These are phyloP conservation scores for Vitis hybrid DNA, from an alignment of 177 flowering plant species.

Conservation along the genomic window DNA sequence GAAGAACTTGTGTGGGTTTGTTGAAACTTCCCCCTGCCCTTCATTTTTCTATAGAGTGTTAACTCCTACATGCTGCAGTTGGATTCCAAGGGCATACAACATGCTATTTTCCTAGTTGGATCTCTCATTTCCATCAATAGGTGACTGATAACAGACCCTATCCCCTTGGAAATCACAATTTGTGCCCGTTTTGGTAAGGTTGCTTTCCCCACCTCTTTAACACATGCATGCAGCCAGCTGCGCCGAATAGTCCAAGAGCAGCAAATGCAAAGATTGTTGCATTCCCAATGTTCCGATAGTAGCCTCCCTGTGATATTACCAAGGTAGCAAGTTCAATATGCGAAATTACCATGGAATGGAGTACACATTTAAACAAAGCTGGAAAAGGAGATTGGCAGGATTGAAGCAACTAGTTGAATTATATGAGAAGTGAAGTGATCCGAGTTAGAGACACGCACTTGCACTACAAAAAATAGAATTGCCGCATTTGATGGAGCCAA, in stretches of 20 bases:
- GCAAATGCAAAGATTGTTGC: slow-evolving; percentile 64
- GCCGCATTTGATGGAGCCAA: slow-evolving; percentile 78
- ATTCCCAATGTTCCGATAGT: slow-evolving; percentile 52
- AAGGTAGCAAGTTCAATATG: neutral
- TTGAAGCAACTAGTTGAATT: no score
- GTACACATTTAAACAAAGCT: neutral
- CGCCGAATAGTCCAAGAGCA: slow-evolving; percentile 60
- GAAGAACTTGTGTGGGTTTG: no score
- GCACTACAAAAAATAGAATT: slow-evolving; percentile 52
- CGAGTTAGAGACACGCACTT: slow-evolving; percentile 34
- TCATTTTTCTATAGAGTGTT: neutral
- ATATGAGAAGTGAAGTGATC: neutral
- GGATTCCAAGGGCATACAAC: neutral
- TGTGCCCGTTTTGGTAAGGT: slow-evolving; percentile 63
- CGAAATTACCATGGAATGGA: neutral
- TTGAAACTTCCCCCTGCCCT: neutral
- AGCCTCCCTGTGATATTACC: slow-evolving; percentile 58
- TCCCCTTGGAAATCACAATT: slow-evolving; percentile 18
- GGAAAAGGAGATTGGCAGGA: neutral
- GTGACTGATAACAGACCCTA: neutral
- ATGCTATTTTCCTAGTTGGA: neutral
- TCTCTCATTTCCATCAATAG: neutral
- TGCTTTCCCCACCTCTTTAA: slow-evolving; percentile 70
- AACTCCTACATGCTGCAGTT: neutral
- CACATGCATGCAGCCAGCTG: slow-evolving; percentile 76